Base-by-base conservation (phyloP, 345 rosid species). In the Eucalyptus caleyi region DNA sequence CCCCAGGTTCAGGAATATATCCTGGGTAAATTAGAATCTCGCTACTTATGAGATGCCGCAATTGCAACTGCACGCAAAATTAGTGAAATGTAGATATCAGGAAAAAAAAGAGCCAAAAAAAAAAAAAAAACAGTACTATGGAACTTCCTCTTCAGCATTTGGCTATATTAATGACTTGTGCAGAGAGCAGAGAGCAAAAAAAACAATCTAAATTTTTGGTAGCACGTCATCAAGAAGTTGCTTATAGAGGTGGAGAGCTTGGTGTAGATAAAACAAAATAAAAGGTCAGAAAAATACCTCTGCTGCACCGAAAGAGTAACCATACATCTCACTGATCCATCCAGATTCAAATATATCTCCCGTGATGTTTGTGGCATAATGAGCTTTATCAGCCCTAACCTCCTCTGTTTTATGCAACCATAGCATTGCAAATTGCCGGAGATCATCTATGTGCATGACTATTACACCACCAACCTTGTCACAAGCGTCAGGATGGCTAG, bases 301-400 rank as follows among this genome's bases (percentile, higher is more conserved):
- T 80, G 99, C 99, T 69, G 99, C 99, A n/a, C 97, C 99, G 80
- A 98, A 98, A 45, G 99, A 96, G 92, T 98, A 98, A 87, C 99
- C 99, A 88, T 98, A 98, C 99, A 98, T 98, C 92, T 98, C 99
- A 89, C 99, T 97, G 89, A 98, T 98, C 99, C 99, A 98, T 83
- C 99, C 99, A 69, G 99, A 96, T 88, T 93, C 92, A 90, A 93
- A 98, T 92, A 97, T 92, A 90, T 98, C 99, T 87, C 99, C 99
- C 5, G 99, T 96, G 92, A 98, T 91, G 90, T 98, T 96, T 91
- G 93, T 95, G 23, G 95, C 95, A 88, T 97, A 98, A 93, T 98
- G 99, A 90, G 94, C 99, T 94, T 92, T 98, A 92, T 98, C 99
- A 19, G 99, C 98, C 50, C 98, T 95, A 54, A 98, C 99, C 95